Percentiles rank a stretch among this genome's conserved stretches.
These are phyloP conservation scores for Xylariaceae sp. DNA, from an alignment of 2,329 filamentous ascomycete species.

Conservation along the genomic window DNA sequence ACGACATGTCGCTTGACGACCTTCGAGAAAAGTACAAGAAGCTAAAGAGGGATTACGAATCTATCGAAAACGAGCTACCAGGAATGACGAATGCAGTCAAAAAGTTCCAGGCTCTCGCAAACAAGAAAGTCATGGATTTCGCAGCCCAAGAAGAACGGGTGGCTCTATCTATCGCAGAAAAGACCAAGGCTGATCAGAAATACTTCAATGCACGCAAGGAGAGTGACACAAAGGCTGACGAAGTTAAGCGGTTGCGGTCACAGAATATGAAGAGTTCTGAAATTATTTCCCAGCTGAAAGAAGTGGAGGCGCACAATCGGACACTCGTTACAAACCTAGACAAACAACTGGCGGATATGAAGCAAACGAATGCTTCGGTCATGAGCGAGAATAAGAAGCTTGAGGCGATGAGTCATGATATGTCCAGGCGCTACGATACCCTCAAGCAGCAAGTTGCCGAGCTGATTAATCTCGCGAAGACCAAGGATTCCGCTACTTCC, in stretches of 20 bases:
- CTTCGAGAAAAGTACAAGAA: constrained; percentile 76
- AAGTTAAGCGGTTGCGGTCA: constrained; percentile 78
- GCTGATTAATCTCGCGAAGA: constrained; percentile 74
- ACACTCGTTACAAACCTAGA: constrained; percentile 83
- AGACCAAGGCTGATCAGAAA: constrained; percentile 96
- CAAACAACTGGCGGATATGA: constrained; percentile 86
- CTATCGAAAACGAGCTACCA: constrained; percentile 86
- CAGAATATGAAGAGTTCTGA: constrained; percentile 92
- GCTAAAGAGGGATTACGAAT: constrained; percentile 78
- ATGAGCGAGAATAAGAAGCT: constrained; percentile 76
- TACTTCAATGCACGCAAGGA: constrained; percentile 96
- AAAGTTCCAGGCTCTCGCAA: constrained; percentile 82
- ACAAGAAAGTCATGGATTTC: constrained; percentile 85
- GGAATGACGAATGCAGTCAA: constrained; percentile 92
- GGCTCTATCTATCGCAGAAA: constrained; percentile 78
- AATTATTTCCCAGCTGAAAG: constrained; percentile 92
- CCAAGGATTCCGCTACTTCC: constrained; percentile 71
- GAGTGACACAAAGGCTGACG: constrained; percentile 82
- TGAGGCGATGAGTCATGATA: constrained; percentile 75
- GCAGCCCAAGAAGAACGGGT: constrained; percentile 79
- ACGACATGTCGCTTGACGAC: constrained; percentile 71
- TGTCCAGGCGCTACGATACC: constrained; percentile 71
- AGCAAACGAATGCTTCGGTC: constrained; percentile 76
- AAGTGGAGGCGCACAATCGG: constrained; percentile 80
- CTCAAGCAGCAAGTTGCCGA: constrained; percentile 79